These are phyloP conservation scores for Sutorius australiensis DNA, from an alignment of 768 basidiomycete species.

Conservation along the genomic window DNA sequence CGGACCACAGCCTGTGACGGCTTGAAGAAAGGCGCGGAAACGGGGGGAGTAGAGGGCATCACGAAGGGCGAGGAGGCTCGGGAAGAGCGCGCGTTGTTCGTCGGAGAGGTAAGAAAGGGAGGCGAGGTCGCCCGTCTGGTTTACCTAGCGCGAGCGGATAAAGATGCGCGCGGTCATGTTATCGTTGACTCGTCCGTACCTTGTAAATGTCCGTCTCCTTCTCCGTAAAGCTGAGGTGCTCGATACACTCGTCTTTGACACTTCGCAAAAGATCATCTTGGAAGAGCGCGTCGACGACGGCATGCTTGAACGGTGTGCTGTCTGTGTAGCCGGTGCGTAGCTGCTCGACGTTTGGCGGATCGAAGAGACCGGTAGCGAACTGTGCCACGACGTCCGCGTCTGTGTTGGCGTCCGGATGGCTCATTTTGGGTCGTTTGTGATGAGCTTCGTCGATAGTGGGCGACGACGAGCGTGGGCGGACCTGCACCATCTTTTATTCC, in stretches of 20 bases:
- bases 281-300: slow-evolving; percentile 76
- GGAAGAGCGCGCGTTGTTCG: slow-evolving; percentile 73
- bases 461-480: slow-evolving; percentile 45
- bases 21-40: slow-evolving; percentile 79
- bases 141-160: slow-evolving; percentile 55
- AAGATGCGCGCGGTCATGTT: not conserved
- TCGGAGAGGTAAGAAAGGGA: slow-evolving; percentile 85
- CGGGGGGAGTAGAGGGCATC: slow-evolving; percentile 85
- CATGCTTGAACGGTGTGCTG: slow-evolving; percentile 77
- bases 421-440: slow-evolving; percentile 38
- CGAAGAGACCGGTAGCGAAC: slow-evolving; percentile 47
- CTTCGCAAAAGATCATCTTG: slow-evolving; percentile 74
- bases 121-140: slow-evolving; percentile 95
- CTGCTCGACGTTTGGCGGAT: slow-evolving; percentile 49
- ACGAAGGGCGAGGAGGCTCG: slow-evolving; percentile 75
- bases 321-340: slow-evolving; percentile 54
- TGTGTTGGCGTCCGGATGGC: slow-evolving; percentile 23
- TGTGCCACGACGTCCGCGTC: slow-evolving; percentile 14
- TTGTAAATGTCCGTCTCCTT: slow-evolving; percentile 99
- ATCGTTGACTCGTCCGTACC: slow-evolving; percentile 42
- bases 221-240: slow-evolving; percentile 77
- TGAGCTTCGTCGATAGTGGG: slow-evolving; percentile 29
- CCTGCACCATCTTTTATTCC: slow-evolving; percentile 38
- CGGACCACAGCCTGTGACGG: slow-evolving; percentile 89
- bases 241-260: slow-evolving; percentile 81